These are phyloP conservation scores for Chrysoporthe puriensis DNA, from an alignment of 2,329 filamentous ascomycete genomes.

Conservation along the genomic window DNA sequence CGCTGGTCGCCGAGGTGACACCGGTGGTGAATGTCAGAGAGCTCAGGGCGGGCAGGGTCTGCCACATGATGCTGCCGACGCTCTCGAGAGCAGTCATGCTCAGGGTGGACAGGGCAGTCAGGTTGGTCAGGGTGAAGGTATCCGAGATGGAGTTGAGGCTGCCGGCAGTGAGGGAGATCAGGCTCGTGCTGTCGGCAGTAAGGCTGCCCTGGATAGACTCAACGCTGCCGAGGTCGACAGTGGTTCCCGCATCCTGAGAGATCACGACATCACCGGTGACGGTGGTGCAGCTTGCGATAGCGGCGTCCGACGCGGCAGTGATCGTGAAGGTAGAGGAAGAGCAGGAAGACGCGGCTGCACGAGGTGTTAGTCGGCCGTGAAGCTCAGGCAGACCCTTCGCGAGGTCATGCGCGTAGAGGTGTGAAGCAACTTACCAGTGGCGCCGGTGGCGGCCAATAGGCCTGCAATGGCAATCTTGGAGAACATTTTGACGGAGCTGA, in stretches of 20 bases:
- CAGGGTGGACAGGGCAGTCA: conserved; percentile 71
- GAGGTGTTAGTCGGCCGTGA: conserved; percentile 24
- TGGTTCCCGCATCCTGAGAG: conserved; percentile 55
- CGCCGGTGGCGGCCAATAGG: conserved; percentile 45
- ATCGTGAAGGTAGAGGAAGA: conserved; percentile 54
- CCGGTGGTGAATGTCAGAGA: conserved; percentile 52
- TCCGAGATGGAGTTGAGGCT: conserved; percentile 69
- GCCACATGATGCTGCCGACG: conserved; percentile 71
- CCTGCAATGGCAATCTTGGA: conserved; percentile 47
- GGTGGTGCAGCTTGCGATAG: conserved; percentile 66
- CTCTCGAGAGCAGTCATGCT: conserved; percentile 66
- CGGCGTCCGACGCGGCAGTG: conserved; percentile 64
- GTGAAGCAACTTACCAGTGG: conserved; percentile 41
- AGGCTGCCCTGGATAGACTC: conserved; percentile 61
- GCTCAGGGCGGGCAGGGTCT: conserved; percentile 67
- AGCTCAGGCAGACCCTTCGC: background rate
- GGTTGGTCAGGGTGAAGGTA: conserved; percentile 68
- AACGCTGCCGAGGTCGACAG: conserved; percentile 65
- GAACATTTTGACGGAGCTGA: conserved; percentile 45
- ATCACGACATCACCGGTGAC: conserved; percentile 72
- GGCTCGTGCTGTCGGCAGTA: conserved; percentile 59
- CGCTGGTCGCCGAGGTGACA: conserved; percentile 67
- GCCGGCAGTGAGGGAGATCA: conserved; percentile 66
- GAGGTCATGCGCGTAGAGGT: background rate
- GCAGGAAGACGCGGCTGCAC: conserved; percentile 42